phyloP scores from a whole-genome alignment of 2,329 filamentous ascomycete species.

The Calonectria pseudoturangicola region DNA sequence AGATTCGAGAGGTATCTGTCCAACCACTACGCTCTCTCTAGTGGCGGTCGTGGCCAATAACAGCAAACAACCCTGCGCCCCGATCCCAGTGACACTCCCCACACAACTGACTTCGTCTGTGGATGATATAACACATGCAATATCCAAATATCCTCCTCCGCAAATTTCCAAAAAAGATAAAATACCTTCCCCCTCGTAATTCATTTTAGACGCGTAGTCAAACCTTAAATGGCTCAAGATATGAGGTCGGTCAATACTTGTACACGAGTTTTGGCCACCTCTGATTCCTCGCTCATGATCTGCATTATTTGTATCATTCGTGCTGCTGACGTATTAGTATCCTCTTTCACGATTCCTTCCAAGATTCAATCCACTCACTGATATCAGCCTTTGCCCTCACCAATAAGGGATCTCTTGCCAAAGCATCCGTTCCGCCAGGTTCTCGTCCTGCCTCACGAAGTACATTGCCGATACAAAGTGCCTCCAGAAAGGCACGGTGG shows the following conservation, averaged over 20 bases:
- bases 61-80: not conserved
- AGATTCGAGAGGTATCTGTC: slow-evolving; percentile 14
- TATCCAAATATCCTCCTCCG: slow-evolving; percentile 4
- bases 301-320: slow-evolving; percentile 80
- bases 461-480: slow-evolving; percentile 79
- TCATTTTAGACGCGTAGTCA: slow-evolving; percentile 16
- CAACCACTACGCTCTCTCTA: not conserved
- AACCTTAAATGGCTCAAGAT: slow-evolving; percentile 36
- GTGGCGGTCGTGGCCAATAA: slow-evolving; percentile 12
- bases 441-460: slow-evolving; percentile 71
- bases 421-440: slow-evolving; percentile 65
- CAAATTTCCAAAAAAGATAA: slow-evolving; percentile 12
- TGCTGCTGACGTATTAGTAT: slow-evolving; percentile 60
- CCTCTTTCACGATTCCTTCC: not conserved
- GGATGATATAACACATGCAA: slow-evolving; percentile 3
- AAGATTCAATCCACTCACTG: slow-evolving; percentile 64
- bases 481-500: slow-evolving; percentile 86
- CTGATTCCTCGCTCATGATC: slow-evolving; percentile 74
- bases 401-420: slow-evolving; percentile 74
- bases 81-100: slow-evolving; percentile 1
- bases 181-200: slow-evolving; percentile 7
- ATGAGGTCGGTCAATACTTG: slow-evolving; percentile 75
- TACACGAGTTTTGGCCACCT: slow-evolving; percentile 76
- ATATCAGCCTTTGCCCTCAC: slow-evolving; percentile 77
- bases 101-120: slow-evolving; percentile 17